These are phyloP conservation scores for Ascochyta fabae DNA, from an alignment of 2,329 filamentous ascomycete genomes.

Conservation along the genomic window DNA sequence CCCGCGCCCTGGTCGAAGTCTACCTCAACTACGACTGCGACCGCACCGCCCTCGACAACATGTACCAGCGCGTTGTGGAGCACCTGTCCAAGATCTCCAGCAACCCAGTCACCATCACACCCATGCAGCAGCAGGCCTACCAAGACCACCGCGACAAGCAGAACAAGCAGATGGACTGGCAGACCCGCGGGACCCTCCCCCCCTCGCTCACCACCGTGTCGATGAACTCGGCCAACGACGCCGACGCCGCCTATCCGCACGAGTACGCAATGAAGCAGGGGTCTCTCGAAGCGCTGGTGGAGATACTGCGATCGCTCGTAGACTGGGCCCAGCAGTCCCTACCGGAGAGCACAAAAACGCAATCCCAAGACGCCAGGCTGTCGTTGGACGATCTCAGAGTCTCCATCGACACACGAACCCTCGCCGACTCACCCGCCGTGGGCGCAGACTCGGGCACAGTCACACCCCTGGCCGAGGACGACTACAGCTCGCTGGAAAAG, in stretches of 20 bases:
- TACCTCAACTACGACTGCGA: constrained; percentile 99
- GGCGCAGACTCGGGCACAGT: constrained; percentile 55
- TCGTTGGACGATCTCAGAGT: constrained; percentile 69
- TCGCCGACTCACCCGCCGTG: constrained; percentile 66
- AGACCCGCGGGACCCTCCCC: constrained; percentile 81
- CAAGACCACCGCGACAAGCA: constrained; percentile 75
- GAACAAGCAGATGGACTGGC: constrained; percentile 75
- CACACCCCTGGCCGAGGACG: constrained; percentile 71
- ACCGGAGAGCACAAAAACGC: constrained; percentile 54
- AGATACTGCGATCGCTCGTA: constrained; percentile 86
- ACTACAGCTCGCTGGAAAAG: constrained; percentile 91
- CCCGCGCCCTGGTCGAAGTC: constrained; percentile 87
- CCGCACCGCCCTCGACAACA: constrained; percentile 88
- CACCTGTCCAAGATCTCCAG: constrained; percentile 89
- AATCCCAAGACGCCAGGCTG: constrained; percentile 53
- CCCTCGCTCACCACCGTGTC: constrained; percentile 83
- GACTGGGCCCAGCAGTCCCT: constrained; percentile 84
- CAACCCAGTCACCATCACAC: constrained; percentile 74
- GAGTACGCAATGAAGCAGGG: constrained; percentile 93
- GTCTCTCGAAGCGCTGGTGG: constrained; percentile 85
- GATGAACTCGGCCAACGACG: constrained; percentile 63
- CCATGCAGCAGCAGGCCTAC: constrained; percentile 82
- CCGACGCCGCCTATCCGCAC: constrained; percentile 76
- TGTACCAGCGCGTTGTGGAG: constrained; percentile 93
- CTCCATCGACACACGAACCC: constrained; percentile 74